Percentiles rank a stretch among this genome's conserved stretches.
phyloP scores from a whole-genome alignment of 495 filamentous ascomycete species.

The Aspergillus asperescens region DNA sequence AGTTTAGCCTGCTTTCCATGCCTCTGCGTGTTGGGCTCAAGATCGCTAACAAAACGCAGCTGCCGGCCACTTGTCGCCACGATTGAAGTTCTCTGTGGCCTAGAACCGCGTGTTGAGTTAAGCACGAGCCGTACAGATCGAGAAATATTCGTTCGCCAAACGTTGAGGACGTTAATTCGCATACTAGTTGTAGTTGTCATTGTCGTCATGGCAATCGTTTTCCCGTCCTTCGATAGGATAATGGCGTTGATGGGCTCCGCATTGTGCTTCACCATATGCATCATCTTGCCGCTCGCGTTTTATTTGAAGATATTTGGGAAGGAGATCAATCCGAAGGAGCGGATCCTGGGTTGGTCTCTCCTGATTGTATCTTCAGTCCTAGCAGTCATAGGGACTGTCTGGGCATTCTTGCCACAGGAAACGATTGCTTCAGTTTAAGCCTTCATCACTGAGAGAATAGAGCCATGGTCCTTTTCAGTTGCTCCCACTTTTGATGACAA shows the following conservation, averaged over 20 bases:
- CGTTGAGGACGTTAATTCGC: constrained; percentile 55
- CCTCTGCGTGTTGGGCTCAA: neutral
- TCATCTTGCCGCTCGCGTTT: constrained; percentile 83
- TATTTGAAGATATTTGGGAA: constrained; percentile 89
- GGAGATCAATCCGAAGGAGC: constrained; percentile 63
- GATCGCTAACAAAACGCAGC: constrained; percentile 32
- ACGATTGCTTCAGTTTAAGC: constrained; percentile 28
- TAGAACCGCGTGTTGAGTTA: constrained; percentile 41
- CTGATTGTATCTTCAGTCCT: constrained; percentile 63
- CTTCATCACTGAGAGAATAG: neutral
- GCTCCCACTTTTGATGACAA: constrained; percentile 48
- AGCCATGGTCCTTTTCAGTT: neutral
- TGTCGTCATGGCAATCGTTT: constrained; percentile 66
- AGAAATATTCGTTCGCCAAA: constrained; percentile 52
- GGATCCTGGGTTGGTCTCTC: constrained; percentile 60
- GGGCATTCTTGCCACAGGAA: constrained; percentile 79
- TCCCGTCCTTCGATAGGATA: constrained; percentile 86
- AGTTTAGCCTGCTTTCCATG: constrained; percentile 20
- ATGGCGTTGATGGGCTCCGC: constrained; percentile 90
- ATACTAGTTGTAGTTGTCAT: constrained; percentile 54
- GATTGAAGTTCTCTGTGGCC: constrained; percentile 69
- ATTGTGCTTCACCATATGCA: constrained; percentile 91
- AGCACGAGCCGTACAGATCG: constrained; percentile 42
- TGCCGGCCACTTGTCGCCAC: constrained; percentile 83
- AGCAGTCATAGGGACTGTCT: constrained; percentile 74